Conservation (phyloP, 257 asterid species). For the Fraxinus cuspidata region DNA sequence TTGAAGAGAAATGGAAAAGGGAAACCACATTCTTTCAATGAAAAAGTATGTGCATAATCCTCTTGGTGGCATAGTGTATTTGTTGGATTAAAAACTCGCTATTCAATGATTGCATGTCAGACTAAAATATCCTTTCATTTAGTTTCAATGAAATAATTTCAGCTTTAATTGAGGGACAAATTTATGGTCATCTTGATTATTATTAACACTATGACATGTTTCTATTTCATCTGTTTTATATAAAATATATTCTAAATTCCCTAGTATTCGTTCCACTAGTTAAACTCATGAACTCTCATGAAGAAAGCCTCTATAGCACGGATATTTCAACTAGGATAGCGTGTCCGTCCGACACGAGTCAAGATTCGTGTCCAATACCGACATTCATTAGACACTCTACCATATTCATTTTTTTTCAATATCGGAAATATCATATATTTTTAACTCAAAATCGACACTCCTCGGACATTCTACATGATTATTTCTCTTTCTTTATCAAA, state of each 20-base stretch:
- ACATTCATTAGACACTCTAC: too few species aligned
- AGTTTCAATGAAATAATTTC: background rate
- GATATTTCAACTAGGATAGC: too few species aligned
- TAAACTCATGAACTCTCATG: background rate
- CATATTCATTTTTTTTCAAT: too few species aligned
- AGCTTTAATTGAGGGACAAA: background rate
- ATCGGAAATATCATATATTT: too few species aligned
- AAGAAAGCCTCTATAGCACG: background rate
- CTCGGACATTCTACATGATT: too few species aligned
- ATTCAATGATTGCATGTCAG: slow-evolving; percentile 8
- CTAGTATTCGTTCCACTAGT: background rate
- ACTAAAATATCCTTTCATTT: background rate
- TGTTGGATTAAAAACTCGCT: background rate
- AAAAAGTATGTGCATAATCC: slow-evolving; percentile 13
- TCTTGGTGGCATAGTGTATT: slow-evolving; percentile 13
- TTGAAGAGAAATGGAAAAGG: slow-evolving; percentile 10
- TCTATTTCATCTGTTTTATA: background rate
- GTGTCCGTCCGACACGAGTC: too few species aligned
- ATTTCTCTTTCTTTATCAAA: too few species aligned
- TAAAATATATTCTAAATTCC: background rate
- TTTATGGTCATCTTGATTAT: background rate
- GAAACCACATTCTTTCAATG: slow-evolving; percentile 9
- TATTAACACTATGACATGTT: background rate
- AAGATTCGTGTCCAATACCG: too few species aligned
- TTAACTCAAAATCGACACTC: too few species aligned